Conservation (phyloP, 176 grass and related monocot genomes). For the maize (Zea mays) region Zm-B73-REFERENCE-NAM-5.0 NC_050103.1:95193501-95194000, state of each 20-base stretch:
- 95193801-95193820: background rate
- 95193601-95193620: too few species aligned
- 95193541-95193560: too few species aligned
- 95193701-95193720: too few species aligned
- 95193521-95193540: too few species aligned
- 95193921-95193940: background rate
- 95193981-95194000: background rate
- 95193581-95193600: too few species aligned
- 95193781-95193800: slow-evolving; percentile 12
- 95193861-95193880: background rate
- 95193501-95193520: too few species aligned
- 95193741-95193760: background rate
- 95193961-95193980: background rate
- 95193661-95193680: too few species aligned
- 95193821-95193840: slow-evolving; percentile 45
- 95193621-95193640: too few species aligned
- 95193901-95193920: slow-evolving; percentile 31
- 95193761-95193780: slow-evolving; percentile 8
- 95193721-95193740: too few species aligned
- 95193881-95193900: background rate
- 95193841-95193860: slow-evolving; percentile 29
- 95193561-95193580: too few species aligned
- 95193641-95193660: too few species aligned
- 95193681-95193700: too few species aligned
- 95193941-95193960: background rate